These are phyloP conservation scores for Camelina neglecta DNA, from an alignment of 345 rosid genomes.

Conservation along the genomic window DNA sequence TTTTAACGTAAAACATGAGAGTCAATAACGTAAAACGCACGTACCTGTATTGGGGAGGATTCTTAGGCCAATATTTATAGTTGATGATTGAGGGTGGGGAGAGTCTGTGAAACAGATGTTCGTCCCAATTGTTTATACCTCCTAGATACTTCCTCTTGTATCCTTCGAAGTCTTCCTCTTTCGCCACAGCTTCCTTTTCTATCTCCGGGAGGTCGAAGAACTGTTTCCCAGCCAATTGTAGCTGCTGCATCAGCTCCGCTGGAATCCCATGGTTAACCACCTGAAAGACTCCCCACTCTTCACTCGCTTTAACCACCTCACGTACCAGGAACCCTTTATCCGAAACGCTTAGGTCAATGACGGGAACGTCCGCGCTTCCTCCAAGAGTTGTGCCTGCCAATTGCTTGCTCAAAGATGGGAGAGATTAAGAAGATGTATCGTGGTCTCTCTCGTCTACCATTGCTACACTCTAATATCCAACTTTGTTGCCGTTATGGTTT, in stretches of 20 bases:
- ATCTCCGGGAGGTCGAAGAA: background rate
- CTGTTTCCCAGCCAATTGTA: slow-evolving; percentile 44
- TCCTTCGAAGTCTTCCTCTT: background rate
- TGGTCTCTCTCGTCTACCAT: background rate
- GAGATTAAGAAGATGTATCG: too few relatives aligned
- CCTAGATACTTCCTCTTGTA: background rate
- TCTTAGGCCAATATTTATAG: background rate
- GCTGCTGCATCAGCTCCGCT: slow-evolving; percentile 41
- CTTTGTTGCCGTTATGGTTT: background rate
- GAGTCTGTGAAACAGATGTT: background rate
- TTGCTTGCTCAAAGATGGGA: too few relatives aligned
- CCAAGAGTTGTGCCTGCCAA: too few relatives aligned
- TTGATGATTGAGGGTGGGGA: background rate
- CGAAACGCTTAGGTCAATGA: slow-evolving; percentile 44
- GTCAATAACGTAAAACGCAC: background rate
- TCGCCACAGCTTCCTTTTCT: background rate
- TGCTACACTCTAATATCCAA: background rate
- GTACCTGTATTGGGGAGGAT: slow-evolving; percentile 3
- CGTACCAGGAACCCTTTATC: slow-evolving; percentile 36
- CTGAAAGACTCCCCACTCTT: slow-evolving; percentile 52
- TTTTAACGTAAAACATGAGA: background rate
- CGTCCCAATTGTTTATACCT: background rate
- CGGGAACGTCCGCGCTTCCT: background rate
- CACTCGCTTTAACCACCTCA: slow-evolving; percentile 45
- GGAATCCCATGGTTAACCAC: slow-evolving; percentile 48